Evolutionary conservation across 1,139 yeast species (phyloP).

Genomic region (Pichia sp.): DNA sequence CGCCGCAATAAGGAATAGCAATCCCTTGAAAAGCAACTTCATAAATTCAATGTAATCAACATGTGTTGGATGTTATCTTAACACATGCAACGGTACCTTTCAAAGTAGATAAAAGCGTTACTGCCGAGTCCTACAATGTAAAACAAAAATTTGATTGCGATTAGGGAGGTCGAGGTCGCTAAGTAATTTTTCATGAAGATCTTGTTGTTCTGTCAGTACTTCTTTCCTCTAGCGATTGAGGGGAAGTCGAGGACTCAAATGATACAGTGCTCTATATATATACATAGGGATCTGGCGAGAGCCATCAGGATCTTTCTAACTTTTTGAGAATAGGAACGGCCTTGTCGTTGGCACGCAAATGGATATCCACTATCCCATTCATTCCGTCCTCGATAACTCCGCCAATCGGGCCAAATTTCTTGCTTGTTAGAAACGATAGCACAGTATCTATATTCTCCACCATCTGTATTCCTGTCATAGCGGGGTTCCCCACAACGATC

Average conservation of each 20-base stretch:
- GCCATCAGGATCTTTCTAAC: neutral
- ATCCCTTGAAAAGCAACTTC: neutral
- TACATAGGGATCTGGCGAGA: neutral
- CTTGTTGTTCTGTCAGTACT: neutral
- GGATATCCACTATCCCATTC: slow-evolving; percentile 44
- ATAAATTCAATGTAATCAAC: neutral
- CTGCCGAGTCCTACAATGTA: too few species aligned
- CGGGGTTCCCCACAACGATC: slow-evolving; percentile 50
- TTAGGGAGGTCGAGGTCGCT: neutral
- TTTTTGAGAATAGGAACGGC: slow-evolving; percentile 42
- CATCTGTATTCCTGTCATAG: slow-evolving; percentile 41
- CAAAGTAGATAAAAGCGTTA: neutral
- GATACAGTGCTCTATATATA: neutral
- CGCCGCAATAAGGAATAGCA: neutral
- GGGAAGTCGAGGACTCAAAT: neutral
- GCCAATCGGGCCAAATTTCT: slow-evolving; percentile 51
- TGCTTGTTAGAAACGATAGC: slow-evolving; percentile 45
- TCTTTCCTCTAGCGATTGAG: neutral
- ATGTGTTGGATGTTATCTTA: neutral
- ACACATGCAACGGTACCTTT: neutral
- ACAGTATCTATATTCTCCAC: slow-evolving; percentile 54
- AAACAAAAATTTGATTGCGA: neutral
- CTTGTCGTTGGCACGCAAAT: slow-evolving; percentile 40
- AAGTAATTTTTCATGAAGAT: neutral
- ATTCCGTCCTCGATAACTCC: slow-evolving; percentile 46